phyloP scores from a whole-genome alignment of 441 rosid species.

The Bruguiera hainesii region DNA sequence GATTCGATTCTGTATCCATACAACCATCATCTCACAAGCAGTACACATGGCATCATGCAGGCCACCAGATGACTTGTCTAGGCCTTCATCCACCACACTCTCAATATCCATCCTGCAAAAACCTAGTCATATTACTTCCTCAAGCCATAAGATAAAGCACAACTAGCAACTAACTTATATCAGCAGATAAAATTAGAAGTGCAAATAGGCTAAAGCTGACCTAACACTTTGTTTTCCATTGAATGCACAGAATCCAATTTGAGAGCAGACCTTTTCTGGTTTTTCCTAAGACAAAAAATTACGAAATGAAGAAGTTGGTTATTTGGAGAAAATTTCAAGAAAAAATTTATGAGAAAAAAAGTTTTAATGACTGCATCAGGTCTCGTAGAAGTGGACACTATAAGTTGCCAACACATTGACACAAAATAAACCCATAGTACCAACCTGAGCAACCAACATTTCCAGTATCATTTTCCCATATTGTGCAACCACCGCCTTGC shows the following conservation, averaged over 20 bases:
- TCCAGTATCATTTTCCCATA: slow-evolving; percentile 61
- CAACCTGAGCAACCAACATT: slow-evolving; percentile 58
- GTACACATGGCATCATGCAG: slow-evolving; percentile 58
- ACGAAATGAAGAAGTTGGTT: slow-evolving; percentile 6
- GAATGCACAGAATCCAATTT: slow-evolving; percentile 59
- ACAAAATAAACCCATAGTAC: slow-evolving; percentile 9
- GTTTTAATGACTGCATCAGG: neutral
- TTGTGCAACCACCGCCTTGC: slow-evolving; percentile 59
- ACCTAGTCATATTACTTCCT: slow-evolving; percentile 7
- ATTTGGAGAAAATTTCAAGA: slow-evolving; percentile 9
- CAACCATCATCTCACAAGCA: slow-evolving; percentile 70
- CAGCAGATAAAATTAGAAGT: neutral
- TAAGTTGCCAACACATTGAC: slow-evolving; percentile 4
- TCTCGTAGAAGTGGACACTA: neutral
- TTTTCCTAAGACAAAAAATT: slow-evolving; percentile 31
- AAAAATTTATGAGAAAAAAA: neutral
- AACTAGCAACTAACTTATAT: neutral
- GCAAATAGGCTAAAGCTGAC: slow-evolving; percentile 30
- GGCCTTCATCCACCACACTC: slow-evolving; percentile 51
- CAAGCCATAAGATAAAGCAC: slow-evolving; percentile 6
- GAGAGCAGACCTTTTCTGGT: slow-evolving; percentile 66
- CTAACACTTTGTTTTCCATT: slow-evolving; percentile 60
- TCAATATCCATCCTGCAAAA: slow-evolving; percentile 60
- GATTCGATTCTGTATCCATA: slow-evolving; percentile 71
- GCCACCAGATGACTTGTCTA: slow-evolving; percentile 27